Conservation (phyloP, 2,329 filamentous ascomycete genomes). For the Arthrobotrys entomopaga region DNA sequence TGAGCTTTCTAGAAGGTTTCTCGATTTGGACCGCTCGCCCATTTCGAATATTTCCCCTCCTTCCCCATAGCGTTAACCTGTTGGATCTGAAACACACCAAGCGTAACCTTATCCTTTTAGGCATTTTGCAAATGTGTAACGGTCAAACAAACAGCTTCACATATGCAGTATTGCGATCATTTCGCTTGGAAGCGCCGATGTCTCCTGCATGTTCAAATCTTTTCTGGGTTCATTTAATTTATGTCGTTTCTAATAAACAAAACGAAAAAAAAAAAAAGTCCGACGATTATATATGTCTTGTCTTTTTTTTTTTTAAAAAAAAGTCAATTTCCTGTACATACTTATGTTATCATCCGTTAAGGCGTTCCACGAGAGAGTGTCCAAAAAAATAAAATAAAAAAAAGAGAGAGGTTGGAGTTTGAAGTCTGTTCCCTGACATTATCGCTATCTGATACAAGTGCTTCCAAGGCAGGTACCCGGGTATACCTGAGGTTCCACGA, state of each 20-base stretch:
- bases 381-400: slow-evolving; percentile 25
- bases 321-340: slow-evolving; percentile 33
- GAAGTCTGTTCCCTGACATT: slow-evolving; percentile 7
- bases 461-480: slow-evolving; percentile 1
- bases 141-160: slow-evolving; percentile 40
- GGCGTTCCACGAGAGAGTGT: slow-evolving; percentile 5
- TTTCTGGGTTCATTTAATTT: slow-evolving; percentile 42
- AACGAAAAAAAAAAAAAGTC: slow-evolving; percentile 26
- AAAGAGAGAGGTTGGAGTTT: slow-evolving; percentile 19
- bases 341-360: slow-evolving; percentile 25
- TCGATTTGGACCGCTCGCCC: slow-evolving; percentile 20
- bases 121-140: slow-evolving; percentile 49
- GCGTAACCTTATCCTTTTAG: slow-evolving; percentile 55
- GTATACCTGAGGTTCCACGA: neutral
- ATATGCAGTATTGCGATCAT: slow-evolving; percentile 8
- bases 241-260: slow-evolving; percentile 25
- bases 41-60: slow-evolving; percentile 20
- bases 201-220: slow-evolving; percentile 47
- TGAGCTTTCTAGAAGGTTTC: slow-evolving; percentile 53
- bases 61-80: slow-evolving; percentile 40
- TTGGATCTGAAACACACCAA: slow-evolving; percentile 50
- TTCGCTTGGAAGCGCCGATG: slow-evolving; percentile 49
- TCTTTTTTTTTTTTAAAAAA: slow-evolving; percentile 14
- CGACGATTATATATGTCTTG: slow-evolving; percentile 4
- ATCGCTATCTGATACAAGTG: slow-evolving; percentile 39